phyloP scores from a whole-genome alignment of 805 yeast species.

The Peterozyma toletana region DNA sequence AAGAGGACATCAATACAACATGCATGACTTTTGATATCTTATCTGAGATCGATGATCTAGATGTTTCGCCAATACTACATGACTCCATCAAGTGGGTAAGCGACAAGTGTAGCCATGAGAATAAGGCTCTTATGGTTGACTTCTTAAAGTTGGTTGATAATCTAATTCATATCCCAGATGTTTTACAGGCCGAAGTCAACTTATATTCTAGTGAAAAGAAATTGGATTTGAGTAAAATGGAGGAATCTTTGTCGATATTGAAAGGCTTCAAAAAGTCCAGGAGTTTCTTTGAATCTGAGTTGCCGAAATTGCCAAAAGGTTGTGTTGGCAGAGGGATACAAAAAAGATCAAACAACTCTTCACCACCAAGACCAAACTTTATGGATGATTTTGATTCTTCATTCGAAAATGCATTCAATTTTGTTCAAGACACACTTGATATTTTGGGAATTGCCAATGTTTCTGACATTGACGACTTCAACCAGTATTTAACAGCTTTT shows the following conservation, averaged over 20 bases:
- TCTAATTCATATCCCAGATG: slow-evolving; percentile 21
- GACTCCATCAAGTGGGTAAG: slow-evolving; percentile 25
- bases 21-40: slow-evolving; percentile 47
- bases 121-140: slow-evolving; percentile 10
- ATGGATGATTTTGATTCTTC: slow-evolving; percentile 16
- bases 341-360: slow-evolving; percentile 35
- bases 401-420: slow-evolving; percentile 11
- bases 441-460: slow-evolving; percentile 25
- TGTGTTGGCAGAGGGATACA: slow-evolving; percentile 42
- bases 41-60: slow-evolving; percentile 18
- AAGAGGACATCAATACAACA: slow-evolving; percentile 67
- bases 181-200: background rate
- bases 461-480: slow-evolving; percentile 17
- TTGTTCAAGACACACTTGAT: slow-evolving; percentile 30
- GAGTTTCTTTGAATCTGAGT: slow-evolving; percentile 12
- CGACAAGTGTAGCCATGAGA: slow-evolving; percentile 11
- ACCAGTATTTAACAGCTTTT: slow-evolving; percentile 15
- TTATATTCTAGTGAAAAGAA: background rate
- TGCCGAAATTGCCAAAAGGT: slow-evolving; percentile 20
- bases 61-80: slow-evolving; percentile 18
- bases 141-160: slow-evolving; percentile 22
- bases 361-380: slow-evolving; percentile 33
- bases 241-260: slow-evolving; percentile 12
- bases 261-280: slow-evolving; percentile 8
- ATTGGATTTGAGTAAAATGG: slow-evolving; percentile 13